Evolutionary conservation across 352 stramenopile species (phyloP), one percentile per base, ranked within the genome.

Genomic region (Peronosclerospora sorghi): DNA sequence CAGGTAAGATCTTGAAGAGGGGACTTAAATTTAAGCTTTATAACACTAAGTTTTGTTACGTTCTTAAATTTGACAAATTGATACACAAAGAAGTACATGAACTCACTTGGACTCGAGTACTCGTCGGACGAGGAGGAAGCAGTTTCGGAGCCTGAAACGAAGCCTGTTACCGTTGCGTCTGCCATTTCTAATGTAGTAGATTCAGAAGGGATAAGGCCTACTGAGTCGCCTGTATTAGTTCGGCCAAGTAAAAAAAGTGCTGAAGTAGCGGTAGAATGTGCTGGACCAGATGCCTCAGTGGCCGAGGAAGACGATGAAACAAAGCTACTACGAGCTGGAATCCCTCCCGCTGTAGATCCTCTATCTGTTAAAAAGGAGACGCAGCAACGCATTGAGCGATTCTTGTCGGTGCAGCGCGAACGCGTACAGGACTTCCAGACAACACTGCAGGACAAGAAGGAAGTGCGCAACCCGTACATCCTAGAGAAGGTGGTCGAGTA

Each of bases 381-480:
- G 7, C 73, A 86, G 46, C 69, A 73, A 55, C 75, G 75, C 43
- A 84, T 89, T 48, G 65, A 73, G 32, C 56, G 61, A 29, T 84
- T 84, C 34, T 38, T 89, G 3, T 43, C 52, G 5, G 43, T 73
- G 19, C 69, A 75, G 41, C 42, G 34, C 9, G 55, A 72, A 45
- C 50, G 53, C 3, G 53, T 53, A 0, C 57, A 68, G 29, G 55
- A 74, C 37, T 91, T 91, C 53, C 73, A 85, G 56, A 60, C 60
- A 34, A 81, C 65, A 18, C 53, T 91, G 34, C 72, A 77, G 50
- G 70, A 62, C 41, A 86, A 88, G 56, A 88, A 88, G 45, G 81
- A 93, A 41, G 79, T 93, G 34, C 65, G 66, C 38, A 93, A 93
- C 58, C 81, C 81, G 20, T 86, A 87, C 59, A 88, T 93, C 46